phyloP scores from a whole-genome alignment of 192 early-diverging fungal species.

The Coemansia sp. region DNA sequence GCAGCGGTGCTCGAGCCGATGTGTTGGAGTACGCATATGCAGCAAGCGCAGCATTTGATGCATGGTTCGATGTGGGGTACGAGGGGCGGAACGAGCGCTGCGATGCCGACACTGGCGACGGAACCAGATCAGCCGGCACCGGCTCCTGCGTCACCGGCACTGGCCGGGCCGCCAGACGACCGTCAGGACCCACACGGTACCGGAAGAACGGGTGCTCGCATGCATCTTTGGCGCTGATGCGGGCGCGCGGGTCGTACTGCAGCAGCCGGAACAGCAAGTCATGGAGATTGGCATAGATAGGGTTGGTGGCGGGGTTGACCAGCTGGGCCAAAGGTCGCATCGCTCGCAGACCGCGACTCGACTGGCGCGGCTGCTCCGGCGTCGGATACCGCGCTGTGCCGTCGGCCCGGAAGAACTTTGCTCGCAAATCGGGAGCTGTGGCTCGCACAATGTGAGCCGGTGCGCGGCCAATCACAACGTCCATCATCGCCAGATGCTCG shows the following conservation, averaged over 20 bases:
- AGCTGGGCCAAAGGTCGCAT: slow-evolving; percentile 50
- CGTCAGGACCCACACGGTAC: slow-evolving; percentile 54
- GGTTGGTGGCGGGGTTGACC: slow-evolving; percentile 49
- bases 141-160: slow-evolving; percentile 10
- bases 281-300: slow-evolving; percentile 58
- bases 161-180: slow-evolving; percentile 25
- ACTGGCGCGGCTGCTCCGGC: slow-evolving; percentile 39
- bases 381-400: slow-evolving; percentile 38
- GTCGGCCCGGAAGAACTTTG: slow-evolving; percentile 43
- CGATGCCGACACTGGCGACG: slow-evolving; percentile 8
- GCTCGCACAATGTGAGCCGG: slow-evolving; percentile 64
- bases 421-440: slow-evolving; percentile 37
- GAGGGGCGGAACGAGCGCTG: slow-evolving; percentile 36
- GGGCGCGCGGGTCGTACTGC: slow-evolving; percentile 72
- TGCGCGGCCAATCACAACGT: slow-evolving; percentile 77
- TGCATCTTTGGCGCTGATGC: slow-evolving; percentile 82
- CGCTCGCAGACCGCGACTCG: slow-evolving; percentile 39
- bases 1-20: slow-evolving; percentile 24
- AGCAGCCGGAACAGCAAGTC: slow-evolving; percentile 75
- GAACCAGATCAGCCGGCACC: slow-evolving; percentile 10
- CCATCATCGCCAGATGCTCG: slow-evolving; percentile 98
- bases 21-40: slow-evolving; percentile 14
- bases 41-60: slow-evolving; percentile 14
- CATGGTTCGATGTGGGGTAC: not conserved
- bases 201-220: slow-evolving; percentile 84